Percentiles rank a stretch among this genome's conserved stretches.
phyloP scores from a whole-genome alignment of 257 asterid genomes.

The Lavandula angustifolia region DNA sequence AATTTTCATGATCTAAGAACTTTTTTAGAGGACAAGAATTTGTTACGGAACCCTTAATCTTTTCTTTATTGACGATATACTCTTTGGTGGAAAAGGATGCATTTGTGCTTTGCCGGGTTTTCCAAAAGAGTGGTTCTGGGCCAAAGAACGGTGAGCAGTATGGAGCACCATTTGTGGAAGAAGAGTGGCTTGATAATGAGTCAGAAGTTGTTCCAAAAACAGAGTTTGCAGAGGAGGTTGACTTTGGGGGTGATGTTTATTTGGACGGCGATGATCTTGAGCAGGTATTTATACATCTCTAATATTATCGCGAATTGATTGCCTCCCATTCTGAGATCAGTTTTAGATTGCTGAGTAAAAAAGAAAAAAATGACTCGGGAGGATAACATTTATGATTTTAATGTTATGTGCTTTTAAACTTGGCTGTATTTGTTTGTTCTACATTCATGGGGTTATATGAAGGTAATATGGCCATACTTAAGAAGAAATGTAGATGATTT shows the following conservation, averaged over 20 bases:
- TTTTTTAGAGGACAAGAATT: constrained; percentile 13
- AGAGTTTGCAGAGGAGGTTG: constrained; percentile 62
- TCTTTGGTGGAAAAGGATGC: constrained; percentile 60
- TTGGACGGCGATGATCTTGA: constrained; percentile 76
- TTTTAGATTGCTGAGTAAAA: no score
- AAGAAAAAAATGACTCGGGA: no score
- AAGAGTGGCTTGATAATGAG: constrained; percentile 87
- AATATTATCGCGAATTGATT: not conserved
- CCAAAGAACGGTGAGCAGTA: constrained; percentile 95
- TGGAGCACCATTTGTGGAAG: constrained; percentile 89
- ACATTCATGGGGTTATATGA: no score
- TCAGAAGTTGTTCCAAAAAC: constrained; percentile 47
- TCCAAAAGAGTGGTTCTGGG: constrained; percentile 97
- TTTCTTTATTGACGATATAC: constrained; percentile 17
- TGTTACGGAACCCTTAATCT: not conserved
- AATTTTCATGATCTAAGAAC: not conserved
- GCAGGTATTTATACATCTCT: constrained; percentile 53
- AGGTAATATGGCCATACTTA: no score
- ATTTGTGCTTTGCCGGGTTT: constrained; percentile 80
- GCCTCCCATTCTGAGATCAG: not conserved
- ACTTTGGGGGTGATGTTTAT: constrained; percentile 51
- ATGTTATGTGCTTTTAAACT: no score
- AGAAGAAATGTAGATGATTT: no score
- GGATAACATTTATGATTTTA: no score
- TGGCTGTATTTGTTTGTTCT: no score